Evolutionary conservation across 108 stramenopile species (phyloP), one percentile per base, ranked within the genome.

Genomic region (Poteriospumella lacustris): DNA sequence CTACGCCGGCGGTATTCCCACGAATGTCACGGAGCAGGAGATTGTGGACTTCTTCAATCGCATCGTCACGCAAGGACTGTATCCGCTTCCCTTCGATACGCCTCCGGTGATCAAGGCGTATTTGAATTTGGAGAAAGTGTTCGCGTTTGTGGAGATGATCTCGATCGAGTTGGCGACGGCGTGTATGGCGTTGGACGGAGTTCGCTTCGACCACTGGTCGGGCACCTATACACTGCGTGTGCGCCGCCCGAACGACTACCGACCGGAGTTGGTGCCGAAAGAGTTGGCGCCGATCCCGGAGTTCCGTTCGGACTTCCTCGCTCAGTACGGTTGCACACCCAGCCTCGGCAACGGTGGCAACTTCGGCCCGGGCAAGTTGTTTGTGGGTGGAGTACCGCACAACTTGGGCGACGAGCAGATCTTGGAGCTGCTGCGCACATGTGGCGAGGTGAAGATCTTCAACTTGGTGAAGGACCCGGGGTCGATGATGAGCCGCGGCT

Each of bases 321-420:
- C 83, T 97, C 39, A 92, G 95, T 15, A 95, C 96, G 56, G 82
- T 96, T n/a, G 80, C 84, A 3, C 52, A 0, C 2, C 73, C 19
- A 75, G 58, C 34, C 44, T 29, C 52, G 73, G 52, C 19, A 33
- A 29, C 0, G 43, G 60, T 39, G 64, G 64, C 0, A 9, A 3
- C 24, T 19, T 24, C 24, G 98, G 96, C 38, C 95, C 95, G 47
- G 92, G 96, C 85, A 99, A 97, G 86, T 88, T 99, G n/a, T 99
- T 99, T 78, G 90, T 99, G 68, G 96, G 98, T 19, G 98, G 98
- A 12, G 86, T 99, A 38, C 96, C 95, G 12, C 94, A 97, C 79
- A 92, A 97, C 77, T 82, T 99, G 56, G 83, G 85, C 2, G 96
- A 96, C 47, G 84, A 88, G 39, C 44, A 73, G 28, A 91, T 97